Percentiles rank a stretch among this genome's conserved stretches.
Conservation (phyloP, 2,329 filamentous ascomycete genomes). For the Aspergillus uvarum region DNA sequence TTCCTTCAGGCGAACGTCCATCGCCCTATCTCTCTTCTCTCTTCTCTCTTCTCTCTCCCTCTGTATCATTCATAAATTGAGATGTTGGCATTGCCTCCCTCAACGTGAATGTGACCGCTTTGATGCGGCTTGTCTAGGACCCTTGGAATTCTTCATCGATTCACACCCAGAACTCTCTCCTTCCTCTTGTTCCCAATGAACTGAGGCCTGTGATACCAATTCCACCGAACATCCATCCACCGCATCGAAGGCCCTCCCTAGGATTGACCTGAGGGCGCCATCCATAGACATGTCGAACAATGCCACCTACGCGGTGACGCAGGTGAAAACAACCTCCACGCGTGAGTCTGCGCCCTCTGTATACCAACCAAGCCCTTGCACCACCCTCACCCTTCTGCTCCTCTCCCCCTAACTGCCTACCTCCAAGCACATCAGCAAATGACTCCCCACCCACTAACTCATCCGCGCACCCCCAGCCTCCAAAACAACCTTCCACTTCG, state of each 20-base stretch:
- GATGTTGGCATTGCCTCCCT: slow-evolving; percentile 8
- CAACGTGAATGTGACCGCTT: slow-evolving; percentile 10
- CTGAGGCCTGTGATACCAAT: background rate
- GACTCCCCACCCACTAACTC: background rate
- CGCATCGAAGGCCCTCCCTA: background rate
- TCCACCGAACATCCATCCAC: background rate
- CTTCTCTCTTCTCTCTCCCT: no score
- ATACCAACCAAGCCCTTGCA: background rate
- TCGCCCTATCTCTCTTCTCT: background rate
- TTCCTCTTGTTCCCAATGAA: background rate
- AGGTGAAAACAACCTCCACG: slow-evolving; percentile 32
- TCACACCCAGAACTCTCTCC: background rate
- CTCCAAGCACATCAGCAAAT: background rate
- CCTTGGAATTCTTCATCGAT: slow-evolving; percentile 1
- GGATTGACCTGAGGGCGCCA: slow-evolving; percentile 9
- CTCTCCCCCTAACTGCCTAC: background rate
- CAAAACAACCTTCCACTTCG: slow-evolving; percentile 71
- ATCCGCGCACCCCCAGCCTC: slow-evolving; percentile 28
- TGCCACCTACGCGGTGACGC: slow-evolving; percentile 28
- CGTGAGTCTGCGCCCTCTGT: slow-evolving; percentile 23
- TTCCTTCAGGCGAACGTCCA: background rate
- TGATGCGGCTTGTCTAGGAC: slow-evolving; percentile 8
- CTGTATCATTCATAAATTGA: background rate
- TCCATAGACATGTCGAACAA: slow-evolving; percentile 32
- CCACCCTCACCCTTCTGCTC: background rate